Conservation (phyloP, 768 basidiomycete genomes). For the Mycena sanguinolenta region DNA sequence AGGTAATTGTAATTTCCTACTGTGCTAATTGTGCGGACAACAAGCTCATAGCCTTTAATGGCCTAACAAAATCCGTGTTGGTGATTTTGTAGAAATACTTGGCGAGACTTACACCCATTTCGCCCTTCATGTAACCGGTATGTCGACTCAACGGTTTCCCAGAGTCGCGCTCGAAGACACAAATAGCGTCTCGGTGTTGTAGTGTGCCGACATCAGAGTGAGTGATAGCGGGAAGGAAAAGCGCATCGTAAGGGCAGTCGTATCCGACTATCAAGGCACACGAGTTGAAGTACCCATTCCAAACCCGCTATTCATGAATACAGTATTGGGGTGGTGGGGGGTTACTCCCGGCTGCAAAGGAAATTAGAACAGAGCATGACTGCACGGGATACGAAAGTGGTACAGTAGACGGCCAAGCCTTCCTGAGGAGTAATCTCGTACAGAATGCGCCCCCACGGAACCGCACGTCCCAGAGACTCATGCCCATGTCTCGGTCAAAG, state of each 20-base stretch:
- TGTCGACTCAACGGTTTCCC: constrained; percentile 71
- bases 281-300: constrained; percentile 72
- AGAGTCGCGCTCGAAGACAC: constrained; percentile 74
- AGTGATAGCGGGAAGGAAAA: constrained; percentile 71
- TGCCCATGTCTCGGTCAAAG: constrained; percentile 77
- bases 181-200: constrained; percentile 67
- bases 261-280: constrained; percentile 76
- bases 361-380: neutral
- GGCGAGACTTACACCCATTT: constrained; percentile 56
- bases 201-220: constrained; percentile 60
- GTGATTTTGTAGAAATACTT: neutral
- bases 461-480: constrained; percentile 70
- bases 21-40: constrained; percentile 69
- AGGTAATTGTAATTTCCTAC: constrained; percentile 69
- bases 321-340: constrained; percentile 72
- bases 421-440: constrained; percentile 76
- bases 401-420: constrained; percentile 72
- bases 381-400: neutral
- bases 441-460: constrained; percentile 72
- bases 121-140: constrained; percentile 63
- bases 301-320: constrained; percentile 74
- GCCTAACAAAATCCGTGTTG: constrained; percentile 44
- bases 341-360: constrained; percentile 63
- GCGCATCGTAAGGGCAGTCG: constrained; percentile 74
- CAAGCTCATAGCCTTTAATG: constrained; percentile 70